These are phyloP conservation scores for Nakaseomyces sp. DNA, from an alignment of 1,139 yeast species.

Conservation along the genomic window DNA sequence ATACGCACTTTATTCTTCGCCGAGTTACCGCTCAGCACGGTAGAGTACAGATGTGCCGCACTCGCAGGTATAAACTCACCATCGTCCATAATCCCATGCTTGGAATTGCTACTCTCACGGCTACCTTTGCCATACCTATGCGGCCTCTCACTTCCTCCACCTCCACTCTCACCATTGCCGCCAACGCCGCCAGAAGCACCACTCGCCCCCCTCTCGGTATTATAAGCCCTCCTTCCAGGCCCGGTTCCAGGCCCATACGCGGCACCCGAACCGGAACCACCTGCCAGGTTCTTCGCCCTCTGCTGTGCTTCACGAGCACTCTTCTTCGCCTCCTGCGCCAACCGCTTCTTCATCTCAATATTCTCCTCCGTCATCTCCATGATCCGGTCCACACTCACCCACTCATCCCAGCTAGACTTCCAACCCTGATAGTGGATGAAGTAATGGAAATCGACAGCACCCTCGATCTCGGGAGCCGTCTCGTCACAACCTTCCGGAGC, in stretches of 20 bases:
- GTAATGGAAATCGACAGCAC: constrained; percentile 40
- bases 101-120: background rate
- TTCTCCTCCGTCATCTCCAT: constrained; percentile 65
- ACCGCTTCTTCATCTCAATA: constrained; percentile 51
- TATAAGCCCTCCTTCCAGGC: background rate
- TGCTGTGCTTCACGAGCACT: constrained; percentile 12
- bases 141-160: background rate
- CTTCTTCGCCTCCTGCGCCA: constrained; percentile 42
- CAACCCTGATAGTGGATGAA: constrained; percentile 90
- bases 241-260: constrained; percentile 3
- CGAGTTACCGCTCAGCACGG: background rate
- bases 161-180: background rate
- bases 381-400: constrained; percentile 71
- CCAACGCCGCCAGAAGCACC: constrained; percentile 4
- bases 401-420: constrained; percentile 95
- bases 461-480: constrained; percentile 38
- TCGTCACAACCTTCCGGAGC: constrained; percentile 15
- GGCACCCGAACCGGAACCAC: no score
- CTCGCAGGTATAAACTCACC: background rate
- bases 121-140: background rate
- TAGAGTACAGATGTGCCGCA: background rate
- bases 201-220: background rate
- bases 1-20: constrained; percentile 40
- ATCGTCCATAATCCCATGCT: background rate
- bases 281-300: constrained; percentile 9